Conservation (phyloP, 768 basidiomycete species). For the Calocybe gangraenosa region DNA sequence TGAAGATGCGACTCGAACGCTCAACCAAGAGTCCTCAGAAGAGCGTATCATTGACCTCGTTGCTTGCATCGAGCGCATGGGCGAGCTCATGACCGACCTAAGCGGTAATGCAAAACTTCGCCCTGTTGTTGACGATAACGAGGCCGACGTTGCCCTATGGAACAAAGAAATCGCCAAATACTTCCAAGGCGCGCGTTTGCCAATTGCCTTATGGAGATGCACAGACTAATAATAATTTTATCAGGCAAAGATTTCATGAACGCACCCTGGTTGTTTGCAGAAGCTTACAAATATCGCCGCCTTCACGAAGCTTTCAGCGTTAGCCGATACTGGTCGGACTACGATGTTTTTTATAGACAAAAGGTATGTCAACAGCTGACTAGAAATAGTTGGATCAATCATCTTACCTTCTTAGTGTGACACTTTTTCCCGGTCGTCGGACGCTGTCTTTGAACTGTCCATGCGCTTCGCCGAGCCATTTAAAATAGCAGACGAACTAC, state of each 20-base stretch:
- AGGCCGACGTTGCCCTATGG: conserved; percentile 92
- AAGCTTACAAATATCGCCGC: conserved; percentile 90
- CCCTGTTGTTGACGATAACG: conserved; percentile 86
- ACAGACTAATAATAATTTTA: not conserved
- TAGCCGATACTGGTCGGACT: conserved; percentile 84
- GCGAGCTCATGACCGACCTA: conserved; percentile 81
- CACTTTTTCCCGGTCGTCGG: conserved; percentile 88
- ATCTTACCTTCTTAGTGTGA: conserved; percentile 57
- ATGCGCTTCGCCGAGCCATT: conserved; percentile 88
- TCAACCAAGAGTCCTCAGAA: conserved; percentile 82
- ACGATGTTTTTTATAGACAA: conserved; percentile 94
- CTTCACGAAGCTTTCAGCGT: conserved; percentile 92
- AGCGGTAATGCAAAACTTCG: conserved; percentile 80
- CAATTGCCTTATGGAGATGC: not conserved
- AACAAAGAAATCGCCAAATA: conserved; percentile 96
- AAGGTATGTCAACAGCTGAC: conserved; percentile 43
- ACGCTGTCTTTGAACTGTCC: conserved; percentile 93
- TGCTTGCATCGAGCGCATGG: conserved; percentile 86
- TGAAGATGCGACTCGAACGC: conserved; percentile 83
- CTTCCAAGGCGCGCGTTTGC: conserved; percentile 64
- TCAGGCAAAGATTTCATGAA: conserved; percentile 90
- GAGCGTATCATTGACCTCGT: conserved; percentile 83
- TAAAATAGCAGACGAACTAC: conserved; percentile 50
- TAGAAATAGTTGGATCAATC: conserved; percentile 1
- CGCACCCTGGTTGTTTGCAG: conserved; percentile 94